Conservation (phyloP, 2,329 filamentous ascomycete genomes). For the Aspergillus costaricaensis region DNA sequence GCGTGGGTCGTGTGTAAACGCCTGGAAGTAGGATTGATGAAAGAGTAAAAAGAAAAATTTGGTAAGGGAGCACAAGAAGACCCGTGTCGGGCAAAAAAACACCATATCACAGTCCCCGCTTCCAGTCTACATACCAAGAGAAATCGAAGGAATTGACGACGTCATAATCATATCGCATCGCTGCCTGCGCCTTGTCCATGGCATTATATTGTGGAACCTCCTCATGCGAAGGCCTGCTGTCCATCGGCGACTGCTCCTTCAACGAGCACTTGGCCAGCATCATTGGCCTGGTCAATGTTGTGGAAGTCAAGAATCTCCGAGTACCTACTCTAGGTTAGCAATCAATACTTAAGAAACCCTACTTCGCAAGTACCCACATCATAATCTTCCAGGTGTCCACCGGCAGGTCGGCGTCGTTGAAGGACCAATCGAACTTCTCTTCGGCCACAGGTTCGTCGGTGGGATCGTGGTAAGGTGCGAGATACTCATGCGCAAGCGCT, state of each 20-base stretch:
- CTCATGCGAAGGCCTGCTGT: conserved; percentile 31
- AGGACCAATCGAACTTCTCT: conserved; percentile 99
- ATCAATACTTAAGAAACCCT: background rate
- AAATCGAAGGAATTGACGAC: conserved; percentile 19
- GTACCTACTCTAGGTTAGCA: conserved; percentile 64
- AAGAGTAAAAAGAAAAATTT: conserved; percentile 16
- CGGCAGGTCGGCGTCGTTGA: conserved; percentile 95
- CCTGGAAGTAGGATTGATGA: conserved; percentile 17
- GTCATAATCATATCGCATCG: conserved; percentile 23
- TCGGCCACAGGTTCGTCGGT: conserved; percentile 93
- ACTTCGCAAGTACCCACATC: conserved; percentile 68
- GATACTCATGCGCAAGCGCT: conserved; percentile 87
- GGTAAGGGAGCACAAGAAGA: conserved; percentile 7
- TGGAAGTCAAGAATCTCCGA: conserved; percentile 98
- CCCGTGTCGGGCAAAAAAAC: conserved; percentile 20
- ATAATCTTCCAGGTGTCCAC: conserved; percentile 99
- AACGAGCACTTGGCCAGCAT: conserved; percentile 34
- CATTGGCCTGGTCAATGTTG: conserved; percentile 69
- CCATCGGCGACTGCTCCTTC: conserved; percentile 25
- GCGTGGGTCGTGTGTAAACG: conserved; percentile 20
- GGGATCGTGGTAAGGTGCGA: conserved; percentile 94
- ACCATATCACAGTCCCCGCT: conserved; percentile 24
- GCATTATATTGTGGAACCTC: conserved; percentile 12
- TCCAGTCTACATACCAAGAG: conserved; percentile 24
- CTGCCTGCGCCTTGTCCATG: conserved; percentile 17